Conservation (phyloP, 2,329 filamentous ascomycete species). For the Arachnomyces sp. region DNA sequence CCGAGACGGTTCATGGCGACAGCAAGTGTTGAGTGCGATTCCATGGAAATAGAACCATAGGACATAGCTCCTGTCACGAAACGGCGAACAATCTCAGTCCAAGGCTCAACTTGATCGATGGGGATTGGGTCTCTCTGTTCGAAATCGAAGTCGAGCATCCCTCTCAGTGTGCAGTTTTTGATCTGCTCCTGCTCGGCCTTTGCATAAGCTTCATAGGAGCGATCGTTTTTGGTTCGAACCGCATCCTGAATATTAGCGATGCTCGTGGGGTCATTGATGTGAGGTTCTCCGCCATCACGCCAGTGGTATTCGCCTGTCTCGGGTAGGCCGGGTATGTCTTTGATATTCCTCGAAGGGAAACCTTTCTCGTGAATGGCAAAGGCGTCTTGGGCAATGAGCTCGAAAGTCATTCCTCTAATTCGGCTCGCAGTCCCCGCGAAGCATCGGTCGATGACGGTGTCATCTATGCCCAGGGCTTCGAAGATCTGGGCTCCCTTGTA, state of each 20-base stretch:
- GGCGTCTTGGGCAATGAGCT: constrained; percentile 85
- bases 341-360: constrained; percentile 71
- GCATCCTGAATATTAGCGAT: constrained; percentile 97
- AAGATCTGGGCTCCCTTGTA: constrained; percentile 99
- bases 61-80: constrained; percentile 98
- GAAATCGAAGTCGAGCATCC: constrained; percentile 92
- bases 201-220: constrained; percentile 95
- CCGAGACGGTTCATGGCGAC: constrained; percentile 95
- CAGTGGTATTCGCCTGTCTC: constrained; percentile 98
- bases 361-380: constrained; percentile 93
- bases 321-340: constrained; percentile 67
- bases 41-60: constrained; percentile 97
- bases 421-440: constrained; percentile 91
- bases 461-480: constrained; percentile 87
- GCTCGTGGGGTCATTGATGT: constrained; percentile 88
- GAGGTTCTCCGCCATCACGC: constrained; percentile 90
- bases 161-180: constrained; percentile 90
- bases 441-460: constrained; percentile 84
- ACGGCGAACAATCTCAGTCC: constrained; percentile 93
- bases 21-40: constrained; percentile 90
- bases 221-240: constrained; percentile 93
- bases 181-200: constrained; percentile 90
- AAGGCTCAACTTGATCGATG: constrained; percentile 94
- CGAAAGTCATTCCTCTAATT: constrained; percentile 89
- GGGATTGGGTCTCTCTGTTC: constrained; percentile 76